phyloP scores from a whole-genome alignment of 2,329 filamentous ascomycete genomes.

The Diaporthe vaccinii region DNA sequence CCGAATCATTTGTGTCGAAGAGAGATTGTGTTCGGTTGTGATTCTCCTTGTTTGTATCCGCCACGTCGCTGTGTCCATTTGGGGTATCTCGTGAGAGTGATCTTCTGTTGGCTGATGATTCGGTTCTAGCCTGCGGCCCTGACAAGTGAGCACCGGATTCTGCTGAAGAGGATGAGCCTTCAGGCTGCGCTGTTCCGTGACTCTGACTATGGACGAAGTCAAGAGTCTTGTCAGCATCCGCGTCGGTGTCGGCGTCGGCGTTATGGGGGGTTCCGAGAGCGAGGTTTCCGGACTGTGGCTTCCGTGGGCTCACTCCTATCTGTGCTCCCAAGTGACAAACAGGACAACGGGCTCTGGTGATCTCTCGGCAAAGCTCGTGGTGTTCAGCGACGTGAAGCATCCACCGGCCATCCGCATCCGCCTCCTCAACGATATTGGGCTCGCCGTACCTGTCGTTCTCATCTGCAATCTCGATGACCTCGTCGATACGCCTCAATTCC shows the following conservation, averaged over 20 bases:
- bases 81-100: not conserved
- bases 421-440: not conserved
- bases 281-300: too few species aligned
- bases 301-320: not conserved
- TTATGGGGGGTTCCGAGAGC: not conserved
- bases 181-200: not conserved
- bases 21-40: not conserved
- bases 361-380: not conserved
- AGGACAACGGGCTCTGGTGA: not conserved
- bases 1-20: not conserved
- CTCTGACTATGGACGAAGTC: not conserved
- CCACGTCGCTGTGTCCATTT: not conserved
- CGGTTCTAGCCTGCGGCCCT: not conserved
- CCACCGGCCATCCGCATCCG: constrained; percentile 31
- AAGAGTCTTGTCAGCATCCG: not conserved
- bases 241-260: not conserved
- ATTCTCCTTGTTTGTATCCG: constrained; percentile 4
- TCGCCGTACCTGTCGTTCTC: constrained; percentile 6
- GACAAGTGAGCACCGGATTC: not conserved
- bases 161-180: not conserved
- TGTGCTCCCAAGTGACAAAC: not conserved
- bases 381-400: not conserved
- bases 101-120: not conserved
- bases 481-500: not conserved
- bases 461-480: constrained; percentile 6